Evolutionary conservation across 2,329 filamentous ascomycete species (phyloP).

Genomic region (Venturia effusa): DNA sequence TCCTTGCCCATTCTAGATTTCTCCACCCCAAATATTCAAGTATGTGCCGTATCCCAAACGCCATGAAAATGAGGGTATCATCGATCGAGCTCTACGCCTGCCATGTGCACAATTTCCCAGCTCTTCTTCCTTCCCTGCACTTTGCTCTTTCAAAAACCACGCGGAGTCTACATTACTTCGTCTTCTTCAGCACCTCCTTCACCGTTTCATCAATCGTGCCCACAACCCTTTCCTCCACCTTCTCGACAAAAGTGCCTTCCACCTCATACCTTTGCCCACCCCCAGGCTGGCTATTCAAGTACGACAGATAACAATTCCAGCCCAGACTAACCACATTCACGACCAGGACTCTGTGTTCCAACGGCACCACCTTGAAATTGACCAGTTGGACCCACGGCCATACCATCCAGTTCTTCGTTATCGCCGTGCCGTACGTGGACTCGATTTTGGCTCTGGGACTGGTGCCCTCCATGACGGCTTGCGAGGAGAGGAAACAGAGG

Average conservation of each 20-base stretch:
- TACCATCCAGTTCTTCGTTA: slow-evolving; percentile 75
- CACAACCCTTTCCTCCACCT: background rate
- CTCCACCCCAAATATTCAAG: background rate
- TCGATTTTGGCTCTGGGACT: slow-evolving; percentile 56
- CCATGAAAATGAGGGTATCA: slow-evolving; percentile 1
- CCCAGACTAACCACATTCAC: slow-evolving; percentile 59
- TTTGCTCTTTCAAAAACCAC: background rate
- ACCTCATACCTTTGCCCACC: background rate
- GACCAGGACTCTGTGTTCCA: slow-evolving; percentile 73
- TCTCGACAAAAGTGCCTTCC: background rate
- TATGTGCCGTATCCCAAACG: background rate
- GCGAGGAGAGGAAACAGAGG: slow-evolving; percentile 67
- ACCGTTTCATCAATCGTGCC: slow-evolving; percentile 3
- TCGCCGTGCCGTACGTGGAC: slow-evolving; percentile 58
- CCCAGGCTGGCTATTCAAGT: slow-evolving; percentile 23
- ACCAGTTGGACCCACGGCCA: slow-evolving; percentile 78
- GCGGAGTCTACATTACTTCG: background rate
- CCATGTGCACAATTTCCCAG: background rate
- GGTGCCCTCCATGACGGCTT: slow-evolving; percentile 72
- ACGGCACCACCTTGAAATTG: slow-evolving; percentile 80
- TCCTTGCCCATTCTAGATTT: background rate
- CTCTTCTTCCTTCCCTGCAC: background rate
- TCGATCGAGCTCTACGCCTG: background rate
- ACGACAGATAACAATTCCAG: slow-evolving; percentile 33
- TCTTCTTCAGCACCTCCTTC: slow-evolving; percentile 3